phyloP scores from a whole-genome alignment of 257 asterid genomes.

The Solanum dulcamara region DNA sequence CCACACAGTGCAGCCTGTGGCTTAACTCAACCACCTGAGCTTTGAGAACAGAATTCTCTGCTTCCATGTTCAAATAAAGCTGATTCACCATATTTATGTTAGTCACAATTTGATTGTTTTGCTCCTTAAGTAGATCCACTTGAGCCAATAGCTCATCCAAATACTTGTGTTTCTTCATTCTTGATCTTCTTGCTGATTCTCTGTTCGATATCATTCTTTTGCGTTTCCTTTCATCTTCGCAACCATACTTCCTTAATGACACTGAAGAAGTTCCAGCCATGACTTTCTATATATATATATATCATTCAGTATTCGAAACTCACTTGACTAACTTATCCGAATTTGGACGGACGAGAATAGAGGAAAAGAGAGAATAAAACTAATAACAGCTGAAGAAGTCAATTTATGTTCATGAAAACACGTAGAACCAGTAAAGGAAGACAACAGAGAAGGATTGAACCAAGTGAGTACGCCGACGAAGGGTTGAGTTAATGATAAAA shows the following conservation, averaged over 20 bases:
- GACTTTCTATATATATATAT: not conserved
- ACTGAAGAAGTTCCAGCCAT: not conserved
- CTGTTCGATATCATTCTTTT: constrained; percentile 42
- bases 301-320: not conserved
- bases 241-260: not conserved
- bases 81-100: constrained; percentile 7
- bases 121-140: constrained; percentile 20
- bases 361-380: not conserved
- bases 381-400: not conserved
- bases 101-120: constrained; percentile 15
- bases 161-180: constrained; percentile 34
- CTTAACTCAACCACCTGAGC: not conserved
- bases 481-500: constrained; percentile 23
- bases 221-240: constrained; percentile 14
- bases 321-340: not conserved
- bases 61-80: not conserved
- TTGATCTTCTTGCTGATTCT: constrained; percentile 9
- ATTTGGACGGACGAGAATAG: not conserved
- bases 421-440: constrained; percentile 48
- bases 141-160: constrained; percentile 30
- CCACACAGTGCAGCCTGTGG: not conserved
- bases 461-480: constrained; percentile 26
- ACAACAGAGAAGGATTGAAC: constrained; percentile 10
- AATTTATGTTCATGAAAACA: constrained; percentile 18
- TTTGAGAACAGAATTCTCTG: not conserved